These are phyloP conservation scores for Verticillium nubilum DNA, from an alignment of 2,329 filamentous ascomycete genomes.

Conservation along the genomic window DNA sequence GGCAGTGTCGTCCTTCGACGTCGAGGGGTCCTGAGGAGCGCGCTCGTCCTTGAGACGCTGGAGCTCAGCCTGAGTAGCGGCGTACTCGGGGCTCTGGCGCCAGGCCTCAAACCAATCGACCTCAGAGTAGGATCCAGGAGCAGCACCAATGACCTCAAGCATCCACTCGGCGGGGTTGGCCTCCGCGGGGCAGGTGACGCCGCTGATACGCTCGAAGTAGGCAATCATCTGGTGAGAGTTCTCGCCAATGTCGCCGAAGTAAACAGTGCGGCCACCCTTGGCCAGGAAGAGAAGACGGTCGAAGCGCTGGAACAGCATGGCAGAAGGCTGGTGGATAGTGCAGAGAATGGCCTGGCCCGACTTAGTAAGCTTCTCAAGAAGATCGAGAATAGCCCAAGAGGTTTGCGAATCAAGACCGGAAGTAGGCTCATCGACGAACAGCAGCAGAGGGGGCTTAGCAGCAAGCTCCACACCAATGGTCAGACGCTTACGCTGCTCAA, in stretches of 20 bases:
- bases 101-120: conserved; percentile 61
- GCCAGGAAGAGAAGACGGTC: conserved; percentile 75
- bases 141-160: conserved; percentile 57
- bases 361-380: conserved; percentile 85
- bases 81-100: conserved; percentile 53
- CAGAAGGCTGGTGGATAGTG: conserved; percentile 95
- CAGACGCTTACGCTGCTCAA: conserved; percentile 67
- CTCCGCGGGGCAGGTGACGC: conserved; percentile 54
- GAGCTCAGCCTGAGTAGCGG: conserved; percentile 50
- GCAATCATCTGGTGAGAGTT: conserved; percentile 61
- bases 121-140: conserved; percentile 57
- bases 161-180: conserved; percentile 85
- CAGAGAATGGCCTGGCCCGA: conserved; percentile 91
- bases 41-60: conserved; percentile 49
- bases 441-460: conserved; percentile 80
- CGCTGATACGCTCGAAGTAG: conserved; percentile 74
- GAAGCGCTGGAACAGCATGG: conserved; percentile 89
- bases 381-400: conserved; percentile 84
- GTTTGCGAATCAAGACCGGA: conserved; percentile 92
- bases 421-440: conserved; percentile 93
- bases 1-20: conserved; percentile 28
- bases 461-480: conserved; percentile 96
- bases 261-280: conserved; percentile 71
- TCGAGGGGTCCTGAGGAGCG: conserved; percentile 19
- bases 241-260: conserved; percentile 74